A percentile compares a stretch with the other conserved stretches of the same genome.
Conservation (phyloP, 768 basidiomycete genomes). For the Suillus plorans region DNA sequence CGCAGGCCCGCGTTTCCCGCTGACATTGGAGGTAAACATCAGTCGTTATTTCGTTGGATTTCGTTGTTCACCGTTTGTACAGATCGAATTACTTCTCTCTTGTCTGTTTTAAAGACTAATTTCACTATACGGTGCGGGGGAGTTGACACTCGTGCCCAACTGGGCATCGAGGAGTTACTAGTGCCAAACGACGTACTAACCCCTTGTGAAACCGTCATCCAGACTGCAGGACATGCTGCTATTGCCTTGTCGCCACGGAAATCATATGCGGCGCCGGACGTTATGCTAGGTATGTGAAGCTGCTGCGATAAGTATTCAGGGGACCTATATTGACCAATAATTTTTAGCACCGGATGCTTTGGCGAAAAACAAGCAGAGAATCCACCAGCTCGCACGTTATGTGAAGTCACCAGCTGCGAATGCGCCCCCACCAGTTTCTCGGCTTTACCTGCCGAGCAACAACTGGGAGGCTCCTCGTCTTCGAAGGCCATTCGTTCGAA, state of each 20-base stretch:
- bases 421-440: neutral
- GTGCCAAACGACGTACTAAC: constrained; percentile 10
- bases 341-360: constrained; percentile 39
- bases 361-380: constrained; percentile 15
- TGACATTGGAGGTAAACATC: constrained; percentile 27
- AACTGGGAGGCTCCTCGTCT: neutral
- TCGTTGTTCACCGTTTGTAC: neutral
- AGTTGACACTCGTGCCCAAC: constrained; percentile 31
- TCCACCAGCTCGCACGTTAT: neutral
- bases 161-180: constrained; percentile 35
- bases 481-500: constrained; percentile 14
- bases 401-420: neutral
- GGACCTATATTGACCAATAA: constrained; percentile 8
- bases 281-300: constrained; percentile 39
- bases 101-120: constrained; percentile 30
- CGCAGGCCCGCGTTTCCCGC: constrained; percentile 27
- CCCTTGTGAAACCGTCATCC: neutral
- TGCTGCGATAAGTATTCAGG: constrained; percentile 1
- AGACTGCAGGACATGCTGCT: constrained; percentile 10
- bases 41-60: neutral
- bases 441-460: constrained; percentile 10
- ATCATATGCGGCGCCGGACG: constrained; percentile 7
- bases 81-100: constrained; percentile 34
- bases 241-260: constrained; percentile 10
- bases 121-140: constrained; percentile 27